Base-by-base conservation (phyloP, 129 eudicot genomes). In the Rutidosis leptorrhynchoides region DNA sequence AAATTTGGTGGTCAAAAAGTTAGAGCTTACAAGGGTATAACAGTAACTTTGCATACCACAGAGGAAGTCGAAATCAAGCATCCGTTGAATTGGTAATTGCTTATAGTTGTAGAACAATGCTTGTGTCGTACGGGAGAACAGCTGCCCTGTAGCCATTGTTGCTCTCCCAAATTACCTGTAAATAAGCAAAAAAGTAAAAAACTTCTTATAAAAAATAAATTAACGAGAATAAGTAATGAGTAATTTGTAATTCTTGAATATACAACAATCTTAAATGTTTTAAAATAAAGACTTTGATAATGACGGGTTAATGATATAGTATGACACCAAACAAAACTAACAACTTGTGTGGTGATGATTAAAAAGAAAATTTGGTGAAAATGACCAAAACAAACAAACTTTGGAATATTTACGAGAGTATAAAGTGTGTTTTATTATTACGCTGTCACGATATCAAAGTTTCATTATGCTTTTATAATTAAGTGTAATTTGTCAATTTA, bases 21-120 rank as follows among this genome's bases (percentile, higher is more conserved):
- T 6, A 30, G 23, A 37, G 15, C 49, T 24, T 27, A 54, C 2
- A 40, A 25, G 60, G 26, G 22, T 52, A 45, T 58, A 23, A 45
- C 7, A 27, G 64, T 23, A 28, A 35, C 6, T 58, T 24, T 49
- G 77, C 90, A 42, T 63, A 94, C 99, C 97, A 66, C 99, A 94
- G 57, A 94, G 99, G 79, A 94, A 94, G 80, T 94, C 99, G 73
- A 94, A 94, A 79, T 94, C 99, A 72, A 94, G 99, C 99, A 94
- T 94, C 74, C 99, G 95, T 68, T 94, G 99, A 62, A 94, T 79
- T 15, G 99, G 99, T 29, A 94, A 85, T 42, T 94, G 99, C 65
- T 94, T 94, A 59, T 86, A 94, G 69, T 94, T 94, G 74, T 94
- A 94, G 78, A 94, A 94, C 67, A 94, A 70, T 51, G 99, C 95